Base-by-base conservation (phyloP, 495 filamentous ascomycete genomes). In the Penicillium lividum region DNA sequence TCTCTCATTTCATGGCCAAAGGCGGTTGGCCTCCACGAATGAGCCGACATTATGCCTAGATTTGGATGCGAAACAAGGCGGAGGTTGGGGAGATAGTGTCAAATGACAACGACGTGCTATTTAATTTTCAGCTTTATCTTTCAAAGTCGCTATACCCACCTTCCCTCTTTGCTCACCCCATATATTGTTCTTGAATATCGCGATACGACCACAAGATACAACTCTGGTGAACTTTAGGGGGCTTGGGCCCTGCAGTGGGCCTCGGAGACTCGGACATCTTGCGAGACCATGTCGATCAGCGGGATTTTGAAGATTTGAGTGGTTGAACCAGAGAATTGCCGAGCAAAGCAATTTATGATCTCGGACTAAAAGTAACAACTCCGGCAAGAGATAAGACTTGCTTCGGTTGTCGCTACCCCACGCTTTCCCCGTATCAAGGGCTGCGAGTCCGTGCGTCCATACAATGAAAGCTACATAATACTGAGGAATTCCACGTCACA, bases 1-100 rank as follows among this genome's bases (percentile, higher is more conserved):
- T 82, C 73, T 38, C 74, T 74, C 70, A 89, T 75, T n/a, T 77
- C 66, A 13, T 71, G 71, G 46, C 84, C 85, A 57, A 84, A 83
- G 36, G 51, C 18, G 8, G 57, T 64, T 29, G 42, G 52, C 25
- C 31, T 4, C 36, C 51, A 54, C 5, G 25, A 6, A 9, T 28
- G 11, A 28, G 22, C 28, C 10, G 18, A 13, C 44, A 47, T 47
- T 2, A 27, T 29, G 44, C 1, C 9, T 7, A 16, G 22, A 45
- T 36, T n/a, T 15, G 28, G 9, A 13, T n/a, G 22, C 30, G 18
- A 22, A 22, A 22, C 22, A 22, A 54, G 4, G 38, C 15, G 15
- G 25, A 40, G 1, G 49, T 5, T 38, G 8, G n/a, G 13, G 18
- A 38, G 22, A 33, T 13, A 6, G 15, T 49, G 13, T 4, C 13